Base-by-base conservation (phyloP, 73 alveolate species). In the Stentor coeruleus region DNA sequence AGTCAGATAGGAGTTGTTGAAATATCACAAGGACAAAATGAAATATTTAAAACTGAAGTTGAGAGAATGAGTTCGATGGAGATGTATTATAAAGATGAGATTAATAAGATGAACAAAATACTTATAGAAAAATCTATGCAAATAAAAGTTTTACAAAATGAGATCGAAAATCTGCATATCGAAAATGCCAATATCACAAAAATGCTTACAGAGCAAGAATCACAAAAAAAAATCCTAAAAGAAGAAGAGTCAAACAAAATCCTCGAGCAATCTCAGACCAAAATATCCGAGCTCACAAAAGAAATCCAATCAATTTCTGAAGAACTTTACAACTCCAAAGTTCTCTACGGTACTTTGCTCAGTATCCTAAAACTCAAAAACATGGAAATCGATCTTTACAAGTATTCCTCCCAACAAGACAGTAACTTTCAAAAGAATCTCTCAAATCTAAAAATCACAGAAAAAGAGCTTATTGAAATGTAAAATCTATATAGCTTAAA, bases 301-400 rank as follows among this genome's bases (percentile, higher is more conserved):
- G 79, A 66, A 33, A 66, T 66, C 33, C 49, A 66, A 66, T 37
- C n/a, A 15, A 37, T 20, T 26, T 20, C 36, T 31, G 33, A 33
- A 26, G 79, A 66, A 2, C 39, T 66, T 37, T 37, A 66, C n/a
- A 40, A 37, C 11, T 20, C 40, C 42, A 66, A 66, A 66, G n/a
- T 28, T 20, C 49, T 66, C 33, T 66, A 66, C 37, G 36, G 49
- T 26, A 66, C 79, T 20, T 66, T 66, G 41, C 26, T 66, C 0
- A 66, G 40, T 33, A 20, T 66, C 11, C 33, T 66, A 2, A 66
- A 66, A 2, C 33, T 66, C 14, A 66, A 66, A 33, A 66, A 66
- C 37, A 26, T 40, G 37, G 79, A 66, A 66, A 66, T 66, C 39
- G 79, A 66, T 1, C 42, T 20, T 66, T 66, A 66, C 33, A 66